Conservation (phyloP, 192 early-diverging fungal species). For the Coemansia guatemalensis region DNA sequence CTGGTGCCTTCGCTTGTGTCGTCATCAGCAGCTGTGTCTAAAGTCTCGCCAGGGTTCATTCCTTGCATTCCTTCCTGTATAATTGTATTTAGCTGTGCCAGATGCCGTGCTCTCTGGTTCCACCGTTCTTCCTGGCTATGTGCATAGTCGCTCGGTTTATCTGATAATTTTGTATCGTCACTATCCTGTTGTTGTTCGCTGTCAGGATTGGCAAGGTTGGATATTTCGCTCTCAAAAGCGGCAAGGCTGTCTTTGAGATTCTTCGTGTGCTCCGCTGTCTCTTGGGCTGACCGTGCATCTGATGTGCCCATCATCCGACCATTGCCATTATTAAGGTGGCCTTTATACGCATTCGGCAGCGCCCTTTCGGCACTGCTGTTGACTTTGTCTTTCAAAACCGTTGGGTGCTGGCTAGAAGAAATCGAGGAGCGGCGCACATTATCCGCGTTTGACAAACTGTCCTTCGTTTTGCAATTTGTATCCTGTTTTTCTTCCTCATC, state of each 20-base stretch:
- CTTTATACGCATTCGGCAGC: too few species aligned
- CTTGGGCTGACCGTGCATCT: too few species aligned
- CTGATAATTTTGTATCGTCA: not conserved
- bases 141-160: not conserved
- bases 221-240: slow-evolving; percentile 26
- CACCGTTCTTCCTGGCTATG: slow-evolving; percentile 17
- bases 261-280: not conserved
- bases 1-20: not conserved
- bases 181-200: too few species aligned
- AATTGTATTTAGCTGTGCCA: slow-evolving; percentile 18
- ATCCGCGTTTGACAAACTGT: too few species aligned
- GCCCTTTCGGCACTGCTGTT: too few species aligned
- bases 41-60: slow-evolving; percentile 12
- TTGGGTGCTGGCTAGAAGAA: too few species aligned
- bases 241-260: slow-evolving; percentile 17
- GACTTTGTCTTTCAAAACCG: too few species aligned
- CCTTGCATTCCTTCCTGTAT: slow-evolving; percentile 19
- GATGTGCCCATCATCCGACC: too few species aligned
- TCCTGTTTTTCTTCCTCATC: not conserved
- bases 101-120: slow-evolving; percentile 8
- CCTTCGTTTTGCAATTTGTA: too few species aligned
- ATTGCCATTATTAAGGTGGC: too few species aligned
- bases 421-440: too few species aligned
- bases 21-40: not conserved
- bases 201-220: slow-evolving; percentile 1